Percentiles rank a stretch among this genome's conserved stretches.
Evolutionary conservation across 805 yeast genomes (phyloP).

Genomic region (Grigorovia jiainica): DNA sequence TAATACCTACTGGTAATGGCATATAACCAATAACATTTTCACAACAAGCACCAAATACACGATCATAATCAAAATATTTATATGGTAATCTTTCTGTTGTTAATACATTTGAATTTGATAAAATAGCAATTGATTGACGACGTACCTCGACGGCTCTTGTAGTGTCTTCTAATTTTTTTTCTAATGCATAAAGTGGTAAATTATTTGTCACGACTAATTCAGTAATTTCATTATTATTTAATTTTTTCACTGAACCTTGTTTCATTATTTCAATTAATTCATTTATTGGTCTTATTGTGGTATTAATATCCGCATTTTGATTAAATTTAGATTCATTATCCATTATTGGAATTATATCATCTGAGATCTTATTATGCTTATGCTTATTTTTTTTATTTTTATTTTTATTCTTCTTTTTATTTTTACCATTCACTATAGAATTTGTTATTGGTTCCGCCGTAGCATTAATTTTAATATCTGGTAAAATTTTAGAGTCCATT

Average conservation of each 20-base stretch:
- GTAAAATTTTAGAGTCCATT: no score
- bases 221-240: constrained; percentile 67
- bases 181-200: constrained; percentile 88
- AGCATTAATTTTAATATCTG: not conserved
- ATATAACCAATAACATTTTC: constrained; percentile 95
- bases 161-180: constrained; percentile 80
- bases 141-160: constrained; percentile 91
- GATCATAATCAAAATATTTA: constrained; percentile 77
- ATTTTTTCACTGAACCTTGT: constrained; percentile 58
- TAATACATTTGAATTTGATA: constrained; percentile 79
- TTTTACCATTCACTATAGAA: not conserved
- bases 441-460: not conserved
- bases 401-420: constrained; percentile 3
- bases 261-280: constrained; percentile 58
- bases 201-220: constrained; percentile 64
- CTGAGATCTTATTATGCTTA: no score
- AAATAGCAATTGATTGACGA: constrained; percentile 76
- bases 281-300: constrained; percentile 41
- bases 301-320: no score
- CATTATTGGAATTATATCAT: not conserved
- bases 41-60: constrained; percentile 98
- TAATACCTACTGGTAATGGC: constrained; percentile 96
- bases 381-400: no score
- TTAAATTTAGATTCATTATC: not conserved
- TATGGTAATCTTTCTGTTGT: constrained; percentile 70